Evolutionary conservation across 2,329 filamentous ascomycete species (phyloP).

Genomic region (Aspergillus chevalieri): DNA sequence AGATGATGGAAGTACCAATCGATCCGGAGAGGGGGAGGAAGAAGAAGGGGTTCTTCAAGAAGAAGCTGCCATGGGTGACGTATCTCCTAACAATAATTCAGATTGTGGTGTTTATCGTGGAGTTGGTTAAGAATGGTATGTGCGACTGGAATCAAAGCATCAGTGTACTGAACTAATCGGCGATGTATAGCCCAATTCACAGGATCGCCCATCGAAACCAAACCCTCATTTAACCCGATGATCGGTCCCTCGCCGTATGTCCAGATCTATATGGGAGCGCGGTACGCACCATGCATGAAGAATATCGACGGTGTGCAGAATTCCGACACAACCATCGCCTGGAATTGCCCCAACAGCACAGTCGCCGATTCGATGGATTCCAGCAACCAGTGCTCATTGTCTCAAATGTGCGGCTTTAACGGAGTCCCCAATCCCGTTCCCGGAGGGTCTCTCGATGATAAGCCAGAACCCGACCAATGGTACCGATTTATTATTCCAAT

Average conservation of each 20-base stretch:
- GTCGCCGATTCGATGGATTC: slow-evolving; percentile 45
- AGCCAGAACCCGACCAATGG: slow-evolving; percentile 80
- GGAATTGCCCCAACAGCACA: slow-evolving; percentile 78
- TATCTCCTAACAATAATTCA: slow-evolving; percentile 74
- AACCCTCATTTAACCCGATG: slow-evolving; percentile 91
- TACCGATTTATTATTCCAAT: slow-evolving; percentile 93
- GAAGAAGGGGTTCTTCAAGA: slow-evolving; percentile 51
- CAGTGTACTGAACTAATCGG: neutral
- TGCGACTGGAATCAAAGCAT: neutral
- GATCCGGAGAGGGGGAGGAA: slow-evolving; percentile 15
- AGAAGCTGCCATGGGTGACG: slow-evolving; percentile 68
- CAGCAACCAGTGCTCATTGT: slow-evolving; percentile 62
- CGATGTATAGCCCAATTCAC: slow-evolving; percentile 60
- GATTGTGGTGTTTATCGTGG: slow-evolving; percentile 77
- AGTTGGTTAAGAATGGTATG: slow-evolving; percentile 76
- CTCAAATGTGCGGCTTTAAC: slow-evolving; percentile 75
- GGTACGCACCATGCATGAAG: slow-evolving; percentile 93
- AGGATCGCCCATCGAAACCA: slow-evolving; percentile 60
- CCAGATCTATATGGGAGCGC: slow-evolving; percentile 93
- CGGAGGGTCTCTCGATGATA: slow-evolving; percentile 47
- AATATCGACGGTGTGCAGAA: slow-evolving; percentile 47
- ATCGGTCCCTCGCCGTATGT: slow-evolving; percentile 88
- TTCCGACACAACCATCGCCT: slow-evolving; percentile 37
- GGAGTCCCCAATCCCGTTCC: slow-evolving; percentile 62
- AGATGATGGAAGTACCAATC: slow-evolving; percentile 28